Base-by-base conservation (phyloP, 768 basidiomycete genomes). In the Termitomyces sp. region DNA sequence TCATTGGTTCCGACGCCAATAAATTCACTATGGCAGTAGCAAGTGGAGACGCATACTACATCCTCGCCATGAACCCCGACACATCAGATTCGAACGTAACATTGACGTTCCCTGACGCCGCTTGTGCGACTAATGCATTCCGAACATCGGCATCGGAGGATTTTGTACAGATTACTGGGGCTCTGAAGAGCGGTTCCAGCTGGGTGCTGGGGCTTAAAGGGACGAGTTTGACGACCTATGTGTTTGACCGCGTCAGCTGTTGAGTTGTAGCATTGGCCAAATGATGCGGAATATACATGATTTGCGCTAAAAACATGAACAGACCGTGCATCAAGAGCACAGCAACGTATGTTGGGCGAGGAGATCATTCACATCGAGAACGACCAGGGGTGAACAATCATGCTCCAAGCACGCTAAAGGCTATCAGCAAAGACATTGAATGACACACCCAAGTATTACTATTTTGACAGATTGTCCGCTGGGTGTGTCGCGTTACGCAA, bases 21-120 rank as follows among this genome's bases (percentile, higher is more conserved):
- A 60, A 68, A 30, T 67, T 64, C 48, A 72, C 67, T 8, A 62
- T 74, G 65, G 72, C 68, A 3, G 68, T 72, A 11, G 62, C 69
- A 6, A 66, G 64, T 35, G 56, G 71, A 3, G 63, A 58, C 35
- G 65, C 58, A 23, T 72, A 67, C 58, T 65, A 62, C 46, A 60
- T 74, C 42, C 54, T 74, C 17, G 71, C 71, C 5, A 71, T 74
- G 69, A 74, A 74, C 48, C 71, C 72, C 35, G 67, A 66, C 45
- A 53, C 65, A 6, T 58, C 65, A 3, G 66, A 66, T 42, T 59
- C 69, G 3, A 65, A 65, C 14, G 60, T 73, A 56, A 67, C 62
- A 1, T 55, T 73, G 14, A 67, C 71, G 1, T 74, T 75, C 67
- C 71, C 71, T 1, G 70, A 69, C 21, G 61, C 65, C 21, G 66